phyloP scores from a whole-genome alignment of 192 early-diverging fungal species.

The Cetraspora pellucida region DNA sequence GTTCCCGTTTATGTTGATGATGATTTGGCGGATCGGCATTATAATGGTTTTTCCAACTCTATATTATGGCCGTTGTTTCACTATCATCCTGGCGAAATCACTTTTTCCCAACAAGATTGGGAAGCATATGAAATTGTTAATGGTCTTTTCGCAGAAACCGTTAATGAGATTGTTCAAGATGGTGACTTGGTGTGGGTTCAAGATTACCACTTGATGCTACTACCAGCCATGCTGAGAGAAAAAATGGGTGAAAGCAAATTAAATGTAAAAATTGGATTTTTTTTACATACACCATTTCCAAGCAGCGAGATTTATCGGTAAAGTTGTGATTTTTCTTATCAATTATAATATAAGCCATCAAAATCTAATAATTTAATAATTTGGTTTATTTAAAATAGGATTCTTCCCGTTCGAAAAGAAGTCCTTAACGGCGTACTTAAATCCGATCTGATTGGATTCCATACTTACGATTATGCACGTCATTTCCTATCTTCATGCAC shows the following conservation, averaged over 20 bases:
- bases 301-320: slow-evolving; percentile 94
- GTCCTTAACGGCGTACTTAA: slow-evolving; percentile 91
- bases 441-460: slow-evolving; percentile 96
- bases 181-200: slow-evolving; percentile 91
- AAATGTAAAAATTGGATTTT: slow-evolving; percentile 96
- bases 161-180: slow-evolving; percentile 82
- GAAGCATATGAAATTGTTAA: slow-evolving; percentile 94
- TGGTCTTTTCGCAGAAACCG: slow-evolving; percentile 88
- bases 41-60: slow-evolving; percentile 99
- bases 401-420: slow-evolving; percentile 91
- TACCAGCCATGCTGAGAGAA: slow-evolving; percentile 85
- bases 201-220: slow-evolving; percentile 98
- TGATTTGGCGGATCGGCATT: slow-evolving; percentile 92
- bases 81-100: slow-evolving; percentile 98
- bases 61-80: slow-evolving; percentile 99
- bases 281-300: slow-evolving; percentile 98
- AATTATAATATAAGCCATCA: not conserved
- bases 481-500: slow-evolving; percentile 98
- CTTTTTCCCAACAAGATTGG: slow-evolving; percentile 94
- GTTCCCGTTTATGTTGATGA: slow-evolving; percentile 94
- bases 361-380: not conserved
- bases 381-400: slow-evolving; percentile 47
- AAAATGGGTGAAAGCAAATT: slow-evolving; percentile 57
- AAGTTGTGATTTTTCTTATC: slow-evolving; percentile 9
- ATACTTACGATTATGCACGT: slow-evolving; percentile 98